Evolutionary conservation across 2,329 filamentous ascomycete species (phyloP).

Genomic region (Hymenoscyphus fructigenus): DNA sequence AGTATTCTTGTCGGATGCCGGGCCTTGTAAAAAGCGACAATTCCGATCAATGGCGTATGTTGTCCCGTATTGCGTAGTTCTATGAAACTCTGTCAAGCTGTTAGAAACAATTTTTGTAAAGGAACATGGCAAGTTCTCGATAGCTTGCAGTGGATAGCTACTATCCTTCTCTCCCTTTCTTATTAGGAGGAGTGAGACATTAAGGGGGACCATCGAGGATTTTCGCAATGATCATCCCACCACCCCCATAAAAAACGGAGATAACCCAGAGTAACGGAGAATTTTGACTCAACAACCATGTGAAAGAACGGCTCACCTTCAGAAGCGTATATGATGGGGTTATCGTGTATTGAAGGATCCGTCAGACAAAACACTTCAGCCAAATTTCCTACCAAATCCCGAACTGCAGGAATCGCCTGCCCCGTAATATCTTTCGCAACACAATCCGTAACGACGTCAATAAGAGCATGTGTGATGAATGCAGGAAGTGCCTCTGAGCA

Average conservation of each 20-base stretch:
- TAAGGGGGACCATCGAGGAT: too few relatives aligned
- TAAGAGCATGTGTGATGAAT: slow-evolving; percentile 66
- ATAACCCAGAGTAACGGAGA: background rate
- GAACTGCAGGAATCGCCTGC: slow-evolving; percentile 59
- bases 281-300: background rate
- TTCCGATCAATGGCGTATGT: slow-evolving; percentile 71
- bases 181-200: too few relatives aligned
- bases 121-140: too few relatives aligned
- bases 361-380: slow-evolving; percentile 75
- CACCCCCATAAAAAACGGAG: background rate
- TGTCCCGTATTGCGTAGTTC: slow-evolving; percentile 71
- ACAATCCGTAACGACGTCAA: slow-evolving; percentile 64
- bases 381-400: slow-evolving; percentile 68
- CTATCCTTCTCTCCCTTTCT: too few relatives aligned
- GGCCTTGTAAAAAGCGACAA: slow-evolving; percentile 75
- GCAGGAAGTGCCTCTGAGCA: slow-evolving; percentile 64
- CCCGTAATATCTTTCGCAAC: slow-evolving; percentile 68
- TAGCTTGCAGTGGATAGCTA: too few relatives aligned
- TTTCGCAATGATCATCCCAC: too few relatives aligned
- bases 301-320: slow-evolving; percentile 50
- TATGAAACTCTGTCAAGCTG: slow-evolving; percentile 59
- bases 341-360: slow-evolving; percentile 68
- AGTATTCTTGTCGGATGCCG: slow-evolving; percentile 62
- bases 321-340: slow-evolving; percentile 73
- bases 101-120: background rate